phyloP scores from a whole-genome alignment of 768 basidiomycete species.

The Phylloporus scabripes region DNA sequence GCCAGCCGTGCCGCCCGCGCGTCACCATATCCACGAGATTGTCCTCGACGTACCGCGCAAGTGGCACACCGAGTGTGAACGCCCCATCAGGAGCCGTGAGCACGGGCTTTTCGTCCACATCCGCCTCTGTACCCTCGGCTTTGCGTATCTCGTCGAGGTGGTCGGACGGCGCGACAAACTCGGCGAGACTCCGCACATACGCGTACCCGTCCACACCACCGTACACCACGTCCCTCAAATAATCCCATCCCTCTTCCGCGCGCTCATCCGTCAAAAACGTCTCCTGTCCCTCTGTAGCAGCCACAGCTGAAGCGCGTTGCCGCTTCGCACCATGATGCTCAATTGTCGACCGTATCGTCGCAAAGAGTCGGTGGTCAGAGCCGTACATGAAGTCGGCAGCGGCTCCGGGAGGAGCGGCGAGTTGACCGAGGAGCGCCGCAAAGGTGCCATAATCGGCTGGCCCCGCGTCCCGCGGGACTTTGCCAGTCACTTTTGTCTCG shows the following conservation, averaged over 20 bases:
- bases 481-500: constrained; percentile 38
- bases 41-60: constrained; percentile 38
- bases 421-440: constrained; percentile 44
- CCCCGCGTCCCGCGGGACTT: constrained; percentile 47
- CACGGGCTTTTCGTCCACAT: neutral
- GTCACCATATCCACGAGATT: constrained; percentile 38
- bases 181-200: constrained; percentile 71
- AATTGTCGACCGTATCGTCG: constrained; percentile 36
- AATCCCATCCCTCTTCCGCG: constrained; percentile 57
- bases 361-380: constrained; percentile 23
- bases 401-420: constrained; percentile 28
- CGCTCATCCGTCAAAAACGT: constrained; percentile 46
- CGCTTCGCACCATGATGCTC: constrained; percentile 20
- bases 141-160: constrained; percentile 1
- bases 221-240: constrained; percentile 69
- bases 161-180: constrained; percentile 46
- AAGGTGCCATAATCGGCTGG: constrained; percentile 60
- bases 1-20: constrained; percentile 34
- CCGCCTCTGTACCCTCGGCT: neutral
- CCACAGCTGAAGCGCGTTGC: constrained; percentile 1
- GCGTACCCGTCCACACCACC: constrained; percentile 74
- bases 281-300: constrained; percentile 10
- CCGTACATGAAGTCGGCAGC: constrained; percentile 10
- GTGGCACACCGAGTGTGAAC: constrained; percentile 29
- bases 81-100: neutral